Conservation (phyloP, 2,329 filamentous ascomycete genomes). For the Coniochaeta ligniaria region DNA sequence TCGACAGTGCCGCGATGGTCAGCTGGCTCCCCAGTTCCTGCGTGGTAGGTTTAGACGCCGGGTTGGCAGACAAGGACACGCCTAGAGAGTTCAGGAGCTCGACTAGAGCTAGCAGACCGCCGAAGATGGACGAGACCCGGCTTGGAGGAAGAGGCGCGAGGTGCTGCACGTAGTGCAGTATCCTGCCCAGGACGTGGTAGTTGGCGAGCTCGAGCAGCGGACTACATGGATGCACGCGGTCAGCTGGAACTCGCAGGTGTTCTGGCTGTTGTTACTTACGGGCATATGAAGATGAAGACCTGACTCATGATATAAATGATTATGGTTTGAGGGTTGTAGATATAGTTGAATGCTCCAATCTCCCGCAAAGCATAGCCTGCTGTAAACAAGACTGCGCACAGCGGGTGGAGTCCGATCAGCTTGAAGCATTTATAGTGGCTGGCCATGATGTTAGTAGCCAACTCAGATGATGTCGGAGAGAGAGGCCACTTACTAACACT, state of each 20-base stretch:
- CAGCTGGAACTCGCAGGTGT: neutral
- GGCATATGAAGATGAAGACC: slow-evolving; percentile 30
- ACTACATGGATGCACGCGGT: slow-evolving; percentile 20
- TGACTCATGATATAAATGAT: slow-evolving; percentile 37
- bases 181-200: slow-evolving; percentile 55
- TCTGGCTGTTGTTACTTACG: slow-evolving; percentile 20
- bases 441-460: neutral
- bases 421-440: slow-evolving; percentile 34
- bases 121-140: slow-evolving; percentile 38
- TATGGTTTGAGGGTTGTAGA: slow-evolving; percentile 24
- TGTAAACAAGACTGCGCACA: slow-evolving; percentile 33
- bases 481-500: slow-evolving; percentile 5
- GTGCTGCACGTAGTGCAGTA: slow-evolving; percentile 56
- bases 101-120: slow-evolving; percentile 34
- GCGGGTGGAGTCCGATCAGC: slow-evolving; percentile 31
- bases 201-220: slow-evolving; percentile 57
- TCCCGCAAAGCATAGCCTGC: slow-evolving; percentile 37
- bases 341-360: slow-evolving; percentile 32
- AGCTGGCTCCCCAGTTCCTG: slow-evolving; percentile 28
- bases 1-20: slow-evolving; percentile 30
- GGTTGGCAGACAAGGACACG: slow-evolving; percentile 30
- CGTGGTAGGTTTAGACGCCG: slow-evolving; percentile 15
- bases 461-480: no score
- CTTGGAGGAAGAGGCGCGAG: slow-evolving; percentile 44
- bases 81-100: slow-evolving; percentile 39